phyloP scores from a whole-genome alignment of 1,139 yeast genomes.

The Candida mesenterica region DNA sequence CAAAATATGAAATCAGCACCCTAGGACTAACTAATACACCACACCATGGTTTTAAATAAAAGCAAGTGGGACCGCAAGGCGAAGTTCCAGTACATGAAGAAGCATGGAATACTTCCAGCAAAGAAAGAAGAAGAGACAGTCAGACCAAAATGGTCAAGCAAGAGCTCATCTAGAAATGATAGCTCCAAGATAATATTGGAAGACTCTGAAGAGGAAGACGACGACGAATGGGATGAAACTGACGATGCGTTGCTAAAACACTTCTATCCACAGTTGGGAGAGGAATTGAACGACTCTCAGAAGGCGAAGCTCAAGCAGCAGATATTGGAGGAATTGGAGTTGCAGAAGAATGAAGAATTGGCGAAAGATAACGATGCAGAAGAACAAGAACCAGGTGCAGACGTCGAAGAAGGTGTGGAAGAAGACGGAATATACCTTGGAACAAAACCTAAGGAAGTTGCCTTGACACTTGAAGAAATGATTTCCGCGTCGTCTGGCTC shows the following conservation, averaged over 20 bases:
- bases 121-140: slow-evolving; percentile 11
- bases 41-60: slow-evolving; percentile 41
- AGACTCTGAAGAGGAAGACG: slow-evolving; percentile 24
- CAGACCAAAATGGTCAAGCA: slow-evolving; percentile 40
- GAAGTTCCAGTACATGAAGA: slow-evolving; percentile 36
- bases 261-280: slow-evolving; percentile 43
- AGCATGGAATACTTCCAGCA: slow-evolving; percentile 32
- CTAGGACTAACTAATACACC: no score
- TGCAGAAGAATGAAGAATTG: slow-evolving; percentile 10
- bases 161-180: slow-evolving; percentile 16
- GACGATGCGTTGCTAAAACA: slow-evolving; percentile 44
- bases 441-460: slow-evolving; percentile 8
- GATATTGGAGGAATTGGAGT: slow-evolving; percentile 29
- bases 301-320: slow-evolving; percentile 38
- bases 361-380: slow-evolving; percentile 19
- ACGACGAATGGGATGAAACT: slow-evolving; percentile 43
- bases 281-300: slow-evolving; percentile 34
- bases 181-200: slow-evolving; percentile 1
- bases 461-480: slow-evolving; percentile 9
- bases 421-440: slow-evolving; percentile 42
- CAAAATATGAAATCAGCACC: no score
- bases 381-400: slow-evolving; percentile 8
- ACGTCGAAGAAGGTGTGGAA: slow-evolving; percentile 4
- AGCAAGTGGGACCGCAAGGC: slow-evolving; percentile 49
- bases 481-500: slow-evolving; percentile 7